A percentile compares a stretch with the other conserved stretches of the same genome.
These are phyloP conservation scores for Powellomyces hirtus DNA, from an alignment of 192 early-diverging fungal genomes.

Conservation along the genomic window DNA sequence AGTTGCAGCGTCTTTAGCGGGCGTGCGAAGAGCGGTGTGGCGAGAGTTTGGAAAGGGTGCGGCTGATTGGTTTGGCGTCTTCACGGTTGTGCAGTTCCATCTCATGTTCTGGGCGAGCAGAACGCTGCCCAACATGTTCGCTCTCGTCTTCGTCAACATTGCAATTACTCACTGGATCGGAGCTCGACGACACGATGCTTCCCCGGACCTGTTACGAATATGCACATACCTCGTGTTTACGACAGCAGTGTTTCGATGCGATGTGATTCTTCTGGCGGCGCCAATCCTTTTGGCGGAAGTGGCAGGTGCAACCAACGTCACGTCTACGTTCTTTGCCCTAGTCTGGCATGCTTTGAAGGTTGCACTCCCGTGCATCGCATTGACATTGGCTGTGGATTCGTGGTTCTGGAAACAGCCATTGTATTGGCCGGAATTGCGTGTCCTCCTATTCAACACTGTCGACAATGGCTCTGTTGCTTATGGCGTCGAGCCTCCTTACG, in stretches of 20 bases:
- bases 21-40: slow-evolving; percentile 44
- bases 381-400: slow-evolving; percentile 65
- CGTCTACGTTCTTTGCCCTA: neutral
- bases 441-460: slow-evolving; percentile 76
- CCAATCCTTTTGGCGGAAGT: slow-evolving; percentile 45
- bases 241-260: slow-evolving; percentile 58
- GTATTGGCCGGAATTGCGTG: slow-evolving; percentile 72
- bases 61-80: slow-evolving; percentile 48
- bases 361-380: slow-evolving; percentile 24
- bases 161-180: slow-evolving; percentile 49
- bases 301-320: neutral
- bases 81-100: slow-evolving; percentile 80
- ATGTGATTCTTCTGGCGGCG: slow-evolving; percentile 49
- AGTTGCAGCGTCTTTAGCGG: slow-evolving; percentile 29
- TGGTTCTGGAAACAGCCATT: slow-evolving; percentile 68
- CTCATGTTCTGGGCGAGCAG: slow-evolving; percentile 84
- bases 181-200: too few relatives aligned
- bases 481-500: slow-evolving; percentile 69
- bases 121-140: slow-evolving; percentile 85
- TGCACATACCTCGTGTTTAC: slow-evolving; percentile 35
- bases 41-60: slow-evolving; percentile 57
- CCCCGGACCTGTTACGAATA: neutral
- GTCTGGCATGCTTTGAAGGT: neutral
- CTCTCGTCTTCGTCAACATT: slow-evolving; percentile 61
- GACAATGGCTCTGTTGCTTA: slow-evolving; percentile 59